Evolutionary conservation across 2,329 filamentous ascomycete genomes (phyloP), one percentile per base, ranked within the genome.

Genomic region (Biscogniauxia mediterranea): DNA sequence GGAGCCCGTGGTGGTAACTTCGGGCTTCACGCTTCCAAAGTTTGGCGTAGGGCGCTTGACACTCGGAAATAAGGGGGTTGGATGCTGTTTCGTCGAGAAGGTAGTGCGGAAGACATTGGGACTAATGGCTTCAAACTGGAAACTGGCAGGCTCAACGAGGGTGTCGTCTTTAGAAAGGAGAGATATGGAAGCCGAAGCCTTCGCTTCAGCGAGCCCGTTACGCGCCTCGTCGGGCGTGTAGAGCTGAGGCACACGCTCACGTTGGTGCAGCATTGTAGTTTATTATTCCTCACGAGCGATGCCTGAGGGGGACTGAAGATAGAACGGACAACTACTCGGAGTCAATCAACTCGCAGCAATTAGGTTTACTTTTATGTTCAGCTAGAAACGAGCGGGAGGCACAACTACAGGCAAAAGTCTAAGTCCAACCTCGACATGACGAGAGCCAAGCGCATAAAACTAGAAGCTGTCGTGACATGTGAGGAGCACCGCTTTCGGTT

Each of bases 91-190:
- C 0, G 88, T 88, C 1, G 83, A 81, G 70, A 91, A 91, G 0
- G 86, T 88, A 1, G 88, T 89, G 51, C 88, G 80, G 74, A 91
- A 92, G 17, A 91, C 76, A 56, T 87, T 88, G 20, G 81, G 78
- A 17, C 83, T 80, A 28, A 91, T 68, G 0, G 83, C 80, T 70
- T 90, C 85, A 64, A 91, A 89, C 0, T 79, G 79, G 70, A 91
- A 91, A 17, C 80, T 73, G 61, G 85, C 84, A 0, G 78, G 65
- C 25, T 71, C 74, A 1, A 79, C 73, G 20, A 61, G 53, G 19
- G 28, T 61, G 7, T 71, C 69, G 42, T 77, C 75, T 19, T 66
- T 70, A 5, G 79, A 81, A 52, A 74, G 73, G 38, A 86, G 76
- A 52, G 76, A 69, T 5, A 85, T 66, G 0, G 70, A 69, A 5